Conservation (phyloP, 371 early-diverging fungal genomes). For the Entomophthora muscae region DNA sequence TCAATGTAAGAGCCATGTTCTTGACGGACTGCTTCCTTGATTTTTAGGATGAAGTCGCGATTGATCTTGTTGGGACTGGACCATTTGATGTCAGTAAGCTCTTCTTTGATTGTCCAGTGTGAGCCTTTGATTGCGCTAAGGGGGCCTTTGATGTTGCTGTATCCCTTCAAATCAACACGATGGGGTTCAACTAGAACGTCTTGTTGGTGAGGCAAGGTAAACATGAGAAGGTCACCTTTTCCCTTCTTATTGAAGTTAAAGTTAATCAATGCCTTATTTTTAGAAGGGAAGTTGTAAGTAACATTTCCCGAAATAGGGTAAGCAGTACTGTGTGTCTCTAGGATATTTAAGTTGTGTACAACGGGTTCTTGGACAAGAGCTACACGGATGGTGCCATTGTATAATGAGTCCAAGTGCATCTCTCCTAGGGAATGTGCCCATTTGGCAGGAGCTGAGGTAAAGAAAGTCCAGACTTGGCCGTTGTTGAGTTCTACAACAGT, state of each 20-base stretch:
- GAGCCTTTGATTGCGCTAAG: slow-evolving; percentile 39
- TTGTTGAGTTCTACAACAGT: background rate
- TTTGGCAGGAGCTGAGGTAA: background rate
- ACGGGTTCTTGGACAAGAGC: slow-evolving; percentile 4
- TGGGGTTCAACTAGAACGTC: slow-evolving; percentile 14
- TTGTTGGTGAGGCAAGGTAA: slow-evolving; percentile 36
- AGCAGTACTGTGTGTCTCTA: slow-evolving; percentile 12
- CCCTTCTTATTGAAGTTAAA: slow-evolving; percentile 5
- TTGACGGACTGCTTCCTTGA: slow-evolving; percentile 16
- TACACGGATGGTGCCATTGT: slow-evolving; percentile 8
- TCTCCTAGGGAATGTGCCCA: background rate
- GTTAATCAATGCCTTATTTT: background rate
- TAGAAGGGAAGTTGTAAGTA: slow-evolving; percentile 9
- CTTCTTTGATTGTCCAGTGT: slow-evolving; percentile 32
- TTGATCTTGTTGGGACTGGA: slow-evolving; percentile 20
- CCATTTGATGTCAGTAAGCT: slow-evolving; percentile 16
- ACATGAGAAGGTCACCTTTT: slow-evolving; percentile 13
- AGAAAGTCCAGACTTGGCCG: slow-evolving; percentile 1
- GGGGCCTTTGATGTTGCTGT: slow-evolving; percentile 26
- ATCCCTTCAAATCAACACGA: background rate
- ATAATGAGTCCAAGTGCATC: background rate
- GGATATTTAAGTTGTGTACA: background rate
- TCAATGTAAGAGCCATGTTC: slow-evolving; percentile 26
- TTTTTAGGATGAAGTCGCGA: slow-evolving; percentile 15
- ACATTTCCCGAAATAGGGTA: slow-evolving; percentile 15